Percentiles rank a stretch among this genome's conserved stretches.
These are phyloP conservation scores for Xerocomus nothofagi DNA, from an alignment of 1,284 basidiomycete genomes.

Conservation along the genomic window DNA sequence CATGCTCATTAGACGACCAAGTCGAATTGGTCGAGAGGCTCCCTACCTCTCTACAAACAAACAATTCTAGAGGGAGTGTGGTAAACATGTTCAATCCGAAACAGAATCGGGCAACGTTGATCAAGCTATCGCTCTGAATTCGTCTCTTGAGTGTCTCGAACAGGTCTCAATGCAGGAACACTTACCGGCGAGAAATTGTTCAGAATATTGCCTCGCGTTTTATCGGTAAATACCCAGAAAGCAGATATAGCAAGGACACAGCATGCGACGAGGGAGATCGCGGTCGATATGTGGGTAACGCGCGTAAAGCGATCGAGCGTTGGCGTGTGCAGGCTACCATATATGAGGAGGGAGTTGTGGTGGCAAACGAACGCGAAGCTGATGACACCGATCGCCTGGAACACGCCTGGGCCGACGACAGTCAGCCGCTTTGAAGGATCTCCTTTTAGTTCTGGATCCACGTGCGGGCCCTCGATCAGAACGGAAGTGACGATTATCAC, in stretches of 20 bases:
- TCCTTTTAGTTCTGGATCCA: conserved; percentile 79
- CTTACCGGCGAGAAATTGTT: conserved; percentile 84
- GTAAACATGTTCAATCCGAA: conserved; percentile 99
- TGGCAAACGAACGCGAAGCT: conserved; percentile 95
- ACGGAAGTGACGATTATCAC: conserved; percentile 90
- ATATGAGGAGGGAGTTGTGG: conserved; percentile 93
- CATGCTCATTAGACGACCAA: conserved; percentile 4
- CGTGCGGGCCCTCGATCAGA: conserved; percentile 81
- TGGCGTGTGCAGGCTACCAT: conserved; percentile 89
- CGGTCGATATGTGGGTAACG: conserved; percentile 91
- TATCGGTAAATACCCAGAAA: conserved; percentile 92
- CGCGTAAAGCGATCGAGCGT: conserved; percentile 93
- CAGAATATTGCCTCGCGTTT: conserved; percentile 90
- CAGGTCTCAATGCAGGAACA: background rate
- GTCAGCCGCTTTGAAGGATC: conserved; percentile 70
- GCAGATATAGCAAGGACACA: conserved; percentile 86
- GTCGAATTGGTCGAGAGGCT: background rate
- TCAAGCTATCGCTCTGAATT: conserved; percentile 71
- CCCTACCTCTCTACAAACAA: conserved; percentile 87
- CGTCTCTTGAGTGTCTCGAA: conserved; percentile 13
- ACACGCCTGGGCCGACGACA: conserved; percentile 74
- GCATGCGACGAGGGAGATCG: conserved; percentile 80
- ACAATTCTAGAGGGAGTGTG: conserved; percentile 89
- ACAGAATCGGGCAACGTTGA: conserved; percentile 92
- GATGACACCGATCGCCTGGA: conserved; percentile 93